Conservation (phyloP, 176 grass and related monocot species). For the Oryza australiensis region DNA sequence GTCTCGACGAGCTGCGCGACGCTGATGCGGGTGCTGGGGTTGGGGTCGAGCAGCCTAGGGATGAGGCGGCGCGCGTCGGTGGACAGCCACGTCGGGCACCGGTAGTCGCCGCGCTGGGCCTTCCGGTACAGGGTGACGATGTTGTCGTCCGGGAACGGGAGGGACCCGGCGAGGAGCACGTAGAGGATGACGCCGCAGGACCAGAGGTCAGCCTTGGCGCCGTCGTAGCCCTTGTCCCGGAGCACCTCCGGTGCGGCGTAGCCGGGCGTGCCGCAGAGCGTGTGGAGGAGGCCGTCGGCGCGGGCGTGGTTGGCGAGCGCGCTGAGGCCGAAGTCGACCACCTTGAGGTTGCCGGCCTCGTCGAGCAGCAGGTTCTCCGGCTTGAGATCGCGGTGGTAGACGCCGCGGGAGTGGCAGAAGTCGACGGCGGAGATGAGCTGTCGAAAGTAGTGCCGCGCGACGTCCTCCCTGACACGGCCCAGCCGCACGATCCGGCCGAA, state of each 20-base stretch:
- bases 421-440: constrained; percentile 87
- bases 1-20: constrained; percentile 76
- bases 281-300: constrained; percentile 89
- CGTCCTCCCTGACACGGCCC: constrained; percentile 81
- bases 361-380: constrained; percentile 95
- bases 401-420: constrained; percentile 94
- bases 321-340: constrained; percentile 87
- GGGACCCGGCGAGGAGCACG: constrained; percentile 76
- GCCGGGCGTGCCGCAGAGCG: constrained; percentile 88
- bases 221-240: constrained; percentile 78
- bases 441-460: constrained; percentile 69
- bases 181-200: constrained; percentile 98
- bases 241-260: constrained; percentile 93
- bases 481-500: constrained; percentile 57
- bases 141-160: constrained; percentile 84
- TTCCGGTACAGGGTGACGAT: constrained; percentile 79
- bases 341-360: constrained; percentile 79
- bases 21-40: constrained; percentile 73
- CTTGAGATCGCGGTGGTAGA: constrained; percentile 96
- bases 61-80: constrained; percentile 66
- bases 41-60: constrained; percentile 70
- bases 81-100: constrained; percentile 85
- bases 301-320: constrained; percentile 73
- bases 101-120: constrained; percentile 79
- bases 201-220: constrained; percentile 86